These are phyloP conservation scores for Cenchrus americanus DNA, from an alignment of 176 grass and related monocot species.

Conservation along the genomic window DNA sequence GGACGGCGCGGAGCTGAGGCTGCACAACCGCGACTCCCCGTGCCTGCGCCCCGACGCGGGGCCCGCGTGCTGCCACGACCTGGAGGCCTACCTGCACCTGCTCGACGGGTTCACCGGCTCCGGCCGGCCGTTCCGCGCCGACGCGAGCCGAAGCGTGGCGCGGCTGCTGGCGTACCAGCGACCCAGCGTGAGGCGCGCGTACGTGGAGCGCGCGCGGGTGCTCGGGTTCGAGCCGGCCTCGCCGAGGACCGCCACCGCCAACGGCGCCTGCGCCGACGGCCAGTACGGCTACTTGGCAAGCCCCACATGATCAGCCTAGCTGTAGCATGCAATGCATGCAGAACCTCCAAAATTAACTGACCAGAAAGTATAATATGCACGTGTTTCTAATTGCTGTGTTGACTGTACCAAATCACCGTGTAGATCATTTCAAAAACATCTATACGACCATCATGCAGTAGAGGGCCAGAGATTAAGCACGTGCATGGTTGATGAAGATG, in stretches of 20 bases:
- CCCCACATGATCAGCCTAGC: conserved; percentile 28
- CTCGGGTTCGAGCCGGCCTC: conserved; percentile 49
- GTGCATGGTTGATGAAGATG: no score
- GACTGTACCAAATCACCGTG: not conserved
- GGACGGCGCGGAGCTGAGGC: conserved; percentile 57
- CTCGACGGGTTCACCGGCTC: conserved; percentile 63
- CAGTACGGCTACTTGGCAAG: conserved; percentile 56
- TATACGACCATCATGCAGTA: no score
- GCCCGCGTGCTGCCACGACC: conserved; percentile 71
- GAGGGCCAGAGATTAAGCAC: no score
- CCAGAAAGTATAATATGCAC: not conserved
- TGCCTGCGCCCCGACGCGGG: conserved; percentile 59
- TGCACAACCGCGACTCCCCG: conserved; percentile 66
- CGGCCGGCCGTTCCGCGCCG: conserved; percentile 54
- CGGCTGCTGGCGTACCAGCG: conserved; percentile 58
- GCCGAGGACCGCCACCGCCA: conserved; percentile 24
- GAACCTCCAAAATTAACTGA: not conserved
- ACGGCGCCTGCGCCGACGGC: conserved; percentile 22
- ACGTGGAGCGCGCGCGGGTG: conserved; percentile 52
- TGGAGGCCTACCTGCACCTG: conserved; percentile 77
- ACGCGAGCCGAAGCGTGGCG: conserved; percentile 59
- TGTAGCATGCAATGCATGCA: not conserved
- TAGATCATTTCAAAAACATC: no score
- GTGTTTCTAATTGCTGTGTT: conserved; percentile 2
- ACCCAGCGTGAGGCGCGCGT: conserved; percentile 58